Evolutionary conservation across 805 yeast species (phyloP).

Genomic region (Hermanozyma aechmeae): DNA sequence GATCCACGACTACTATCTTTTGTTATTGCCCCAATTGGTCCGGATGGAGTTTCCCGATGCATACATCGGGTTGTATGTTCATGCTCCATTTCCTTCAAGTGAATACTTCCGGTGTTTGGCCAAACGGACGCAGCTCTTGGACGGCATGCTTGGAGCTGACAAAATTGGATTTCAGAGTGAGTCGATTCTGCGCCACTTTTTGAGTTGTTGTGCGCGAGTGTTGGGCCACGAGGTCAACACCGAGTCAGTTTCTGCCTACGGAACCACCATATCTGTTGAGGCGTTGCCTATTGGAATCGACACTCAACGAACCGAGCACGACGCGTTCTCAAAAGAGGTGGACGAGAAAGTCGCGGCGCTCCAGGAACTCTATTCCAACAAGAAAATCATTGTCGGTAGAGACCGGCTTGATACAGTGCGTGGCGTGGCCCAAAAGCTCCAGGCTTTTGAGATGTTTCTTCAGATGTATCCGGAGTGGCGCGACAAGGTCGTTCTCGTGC

Average conservation of each 20-base stretch:
- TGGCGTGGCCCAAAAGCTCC: constrained; percentile 87
- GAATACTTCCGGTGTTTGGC: constrained; percentile 89
- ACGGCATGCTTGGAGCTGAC: constrained; percentile 88
- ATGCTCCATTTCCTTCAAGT: constrained; percentile 90
- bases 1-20: constrained; percentile 84
- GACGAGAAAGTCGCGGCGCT: constrained; percentile 60
- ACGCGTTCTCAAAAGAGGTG: constrained; percentile 40
- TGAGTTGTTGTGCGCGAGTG: constrained; percentile 81
- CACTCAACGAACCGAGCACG: constrained; percentile 54
- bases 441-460: constrained; percentile 82
- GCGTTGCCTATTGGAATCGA: constrained; percentile 89
- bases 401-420: constrained; percentile 87
- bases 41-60: constrained; percentile 71
- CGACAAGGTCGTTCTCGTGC: constrained; percentile 78
- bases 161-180: constrained; percentile 79
- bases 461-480: constrained; percentile 92
- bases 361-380: constrained; percentile 49
- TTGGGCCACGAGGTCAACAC: constrained; percentile 70
- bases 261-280: constrained; percentile 63
- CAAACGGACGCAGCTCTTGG: constrained; percentile 71
- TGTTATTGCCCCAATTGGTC: constrained; percentile 74
- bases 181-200: constrained; percentile 83
- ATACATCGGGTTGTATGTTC: constrained; percentile 69
- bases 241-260: constrained; percentile 58
- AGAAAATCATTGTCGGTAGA: constrained; percentile 84